Evolutionary conservation across 1,284 basidiomycete genomes (phyloP).

Genomic region (Ganoderma boninense): DNA sequence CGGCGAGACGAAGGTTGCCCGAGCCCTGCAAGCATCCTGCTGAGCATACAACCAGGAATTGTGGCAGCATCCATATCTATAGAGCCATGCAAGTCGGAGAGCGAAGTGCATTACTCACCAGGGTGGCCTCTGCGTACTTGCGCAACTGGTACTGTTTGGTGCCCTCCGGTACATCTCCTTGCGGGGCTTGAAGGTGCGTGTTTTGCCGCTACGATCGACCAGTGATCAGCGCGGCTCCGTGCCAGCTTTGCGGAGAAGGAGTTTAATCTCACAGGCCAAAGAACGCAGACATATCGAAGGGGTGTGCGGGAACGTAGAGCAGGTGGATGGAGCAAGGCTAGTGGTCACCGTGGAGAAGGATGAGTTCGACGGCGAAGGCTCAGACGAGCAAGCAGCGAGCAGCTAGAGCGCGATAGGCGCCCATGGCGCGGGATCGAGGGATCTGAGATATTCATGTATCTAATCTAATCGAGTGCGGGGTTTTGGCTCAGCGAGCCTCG

Average conservation of each 20-base stretch:
- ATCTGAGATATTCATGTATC: not conserved
- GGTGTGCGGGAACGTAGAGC: not conserved
- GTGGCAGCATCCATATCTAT: not conserved
- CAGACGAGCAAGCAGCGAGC: constrained; percentile 3
- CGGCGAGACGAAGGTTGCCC: constrained; percentile 90
- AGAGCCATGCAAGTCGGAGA: not conserved
- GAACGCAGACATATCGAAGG: constrained; percentile 75
- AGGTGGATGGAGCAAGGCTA: not conserved
- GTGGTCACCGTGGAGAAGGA: not conserved
- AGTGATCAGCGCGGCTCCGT: constrained; percentile 14
- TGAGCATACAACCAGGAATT: not conserved
- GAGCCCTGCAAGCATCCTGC: constrained; percentile 70
- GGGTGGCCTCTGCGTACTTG: constrained; percentile 96
- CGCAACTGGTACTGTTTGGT: constrained; percentile 97
- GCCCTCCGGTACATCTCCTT: constrained; percentile 95
- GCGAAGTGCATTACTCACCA: constrained; percentile 60
- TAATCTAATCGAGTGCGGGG: constrained; percentile 14
- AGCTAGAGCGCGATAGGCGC: constrained; percentile 19
- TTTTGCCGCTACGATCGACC: constrained; percentile 71
- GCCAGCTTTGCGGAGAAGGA: not conserved
- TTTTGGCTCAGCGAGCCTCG: not conserved
- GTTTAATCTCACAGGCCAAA: constrained; percentile 75
- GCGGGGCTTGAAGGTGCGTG: constrained; percentile 95
- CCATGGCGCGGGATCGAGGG: not conserved
- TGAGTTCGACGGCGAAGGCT: constrained; percentile 17